A percentile compares a stretch with the other conserved stretches of the same genome.
Evolutionary conservation across 208 protist species (phyloP).

Genomic region (Trypanosoma avium): DNA sequence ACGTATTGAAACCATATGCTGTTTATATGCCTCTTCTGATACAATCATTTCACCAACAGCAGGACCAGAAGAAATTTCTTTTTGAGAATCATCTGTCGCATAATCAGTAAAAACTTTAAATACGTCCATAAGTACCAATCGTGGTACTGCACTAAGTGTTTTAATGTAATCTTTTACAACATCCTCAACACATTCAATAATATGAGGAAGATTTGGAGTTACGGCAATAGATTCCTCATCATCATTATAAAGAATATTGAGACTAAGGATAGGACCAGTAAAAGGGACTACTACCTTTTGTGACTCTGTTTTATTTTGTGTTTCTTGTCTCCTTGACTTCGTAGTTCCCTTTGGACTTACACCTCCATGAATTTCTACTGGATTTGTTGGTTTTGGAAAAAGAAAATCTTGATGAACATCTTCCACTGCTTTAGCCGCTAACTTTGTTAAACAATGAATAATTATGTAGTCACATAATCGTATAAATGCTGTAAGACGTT

Average conservation of each 20-base stretch:
- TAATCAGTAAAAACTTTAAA: conserved; percentile 92
- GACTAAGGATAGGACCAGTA: conserved; percentile 68
- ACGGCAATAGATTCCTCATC: conserved; percentile 69
- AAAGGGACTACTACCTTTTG: conserved; percentile 35
- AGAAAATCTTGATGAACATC: conserved; percentile 71
- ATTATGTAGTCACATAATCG: conserved; percentile 94
- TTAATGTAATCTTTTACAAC: conserved; percentile 90
- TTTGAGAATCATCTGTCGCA: conserved; percentile 48
- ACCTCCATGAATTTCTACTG: background rate
- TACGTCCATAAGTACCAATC: conserved; percentile 77
- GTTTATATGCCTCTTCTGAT: conserved; percentile 84
- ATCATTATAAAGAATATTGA: conserved; percentile 82
- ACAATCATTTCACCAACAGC: conserved; percentile 91
- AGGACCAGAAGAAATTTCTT: conserved; percentile 69
- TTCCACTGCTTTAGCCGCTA: conserved; percentile 80
- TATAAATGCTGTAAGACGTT: conserved; percentile 93
- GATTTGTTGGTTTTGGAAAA: conserved; percentile 43
- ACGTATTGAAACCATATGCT: conserved; percentile 70
- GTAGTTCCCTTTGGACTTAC: background rate
- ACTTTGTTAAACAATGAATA: conserved; percentile 84
- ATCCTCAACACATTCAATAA: conserved; percentile 85
- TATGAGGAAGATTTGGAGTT: conserved; percentile 58
- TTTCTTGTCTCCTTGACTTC: conserved; percentile 13
- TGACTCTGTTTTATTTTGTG: conserved; percentile 16
- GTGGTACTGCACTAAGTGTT: conserved; percentile 79